Evolutionary conservation across 176 grass and related monocot species (phyloP), one percentile per base, ranked within the genome.

Genomic region (Aechmea fasciata): DNA sequence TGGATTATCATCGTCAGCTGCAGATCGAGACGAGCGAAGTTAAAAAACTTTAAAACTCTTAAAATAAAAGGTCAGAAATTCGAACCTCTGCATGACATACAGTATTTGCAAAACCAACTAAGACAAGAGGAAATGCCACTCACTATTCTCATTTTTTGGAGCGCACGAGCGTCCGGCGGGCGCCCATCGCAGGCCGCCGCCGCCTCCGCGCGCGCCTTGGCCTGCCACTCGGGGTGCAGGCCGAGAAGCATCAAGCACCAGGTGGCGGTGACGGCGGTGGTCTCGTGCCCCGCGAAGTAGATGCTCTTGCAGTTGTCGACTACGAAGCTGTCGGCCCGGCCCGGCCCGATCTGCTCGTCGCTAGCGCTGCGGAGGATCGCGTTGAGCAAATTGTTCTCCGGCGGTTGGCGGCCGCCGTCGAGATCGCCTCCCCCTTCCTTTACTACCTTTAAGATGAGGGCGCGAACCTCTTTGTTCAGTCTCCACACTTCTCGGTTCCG

Each of bases 241-340:
- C 73, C 83, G 68, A 96, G 89, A 70, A 96, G 79, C 93, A 96
- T 92, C 52, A 96, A 74, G 63, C 93, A 85, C 93, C 93, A 96
- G 0, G 81, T 83, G 76, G 93, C 73, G 49, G 89, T 89, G 49
- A 92, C 93, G 48, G 93, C 93, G 20, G 93, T 92, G 69, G 82
- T 90, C 71, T 96, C 93, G 47, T 96, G 76, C 48, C 93, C 93
- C 24, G 93, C 93, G 55, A 96, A 96, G 80, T 92, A 96, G 85
- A 96, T 92, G 77, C 86, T 96, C 79, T 96, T 96, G 81, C 93
- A 96, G 76, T 96, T 96, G 72, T 96, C 93, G 9, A 96, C 88
- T 78, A 96, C 83, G 70, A 96, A 96, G 52, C 86, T 76, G 23
- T 97, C 94, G 10, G 86, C 77, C 51, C 78, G 76, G 1, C 55